Percentiles rank a stretch among this genome's conserved stretches.
Evolutionary conservation across 2,329 filamentous ascomycete genomes (phyloP).

Genomic region (Elsinoe necatrix): DNA sequence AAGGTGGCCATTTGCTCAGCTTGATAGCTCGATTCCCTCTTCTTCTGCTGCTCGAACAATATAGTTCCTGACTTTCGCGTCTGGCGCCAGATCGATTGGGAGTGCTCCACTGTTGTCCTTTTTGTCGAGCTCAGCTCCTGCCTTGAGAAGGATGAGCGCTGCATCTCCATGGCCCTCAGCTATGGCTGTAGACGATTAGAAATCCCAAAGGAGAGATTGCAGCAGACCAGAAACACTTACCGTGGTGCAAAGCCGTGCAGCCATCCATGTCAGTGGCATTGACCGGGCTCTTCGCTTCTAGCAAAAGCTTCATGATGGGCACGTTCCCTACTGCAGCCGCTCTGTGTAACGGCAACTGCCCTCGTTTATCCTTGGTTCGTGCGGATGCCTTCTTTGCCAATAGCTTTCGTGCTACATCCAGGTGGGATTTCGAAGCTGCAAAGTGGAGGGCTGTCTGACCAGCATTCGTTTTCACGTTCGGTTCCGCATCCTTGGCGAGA

Average conservation of each 20-base stretch:
- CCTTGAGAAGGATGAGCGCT: constrained; percentile 71
- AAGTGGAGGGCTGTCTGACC: constrained; percentile 85
- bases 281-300: constrained; percentile 69
- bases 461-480: constrained; percentile 64
- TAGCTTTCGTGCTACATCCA: constrained; percentile 72
- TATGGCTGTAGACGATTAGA: constrained; percentile 41
- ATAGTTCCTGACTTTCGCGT: constrained; percentile 69
- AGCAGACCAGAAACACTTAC: constrained; percentile 8
- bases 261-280: constrained; percentile 77
- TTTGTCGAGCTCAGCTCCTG: constrained; percentile 74
- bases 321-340: constrained; percentile 82
- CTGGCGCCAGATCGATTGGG: constrained; percentile 75
- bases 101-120: constrained; percentile 61
- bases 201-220: background rate
- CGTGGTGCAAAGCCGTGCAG: constrained; percentile 81
- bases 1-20: background rate
- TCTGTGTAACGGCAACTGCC: constrained; percentile 84
- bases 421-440: constrained; percentile 77
- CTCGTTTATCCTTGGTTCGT: constrained; percentile 71
- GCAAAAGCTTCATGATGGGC: constrained; percentile 74
- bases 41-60: constrained; percentile 70
- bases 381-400: constrained; percentile 67
- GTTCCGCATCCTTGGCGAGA: constrained; percentile 60
- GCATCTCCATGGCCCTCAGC: constrained; percentile 71
- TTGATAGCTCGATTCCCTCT: constrained; percentile 63